phyloP scores from a whole-genome alignment of 116 monocot genomes.

The Cymodocea nodosa region DNA sequence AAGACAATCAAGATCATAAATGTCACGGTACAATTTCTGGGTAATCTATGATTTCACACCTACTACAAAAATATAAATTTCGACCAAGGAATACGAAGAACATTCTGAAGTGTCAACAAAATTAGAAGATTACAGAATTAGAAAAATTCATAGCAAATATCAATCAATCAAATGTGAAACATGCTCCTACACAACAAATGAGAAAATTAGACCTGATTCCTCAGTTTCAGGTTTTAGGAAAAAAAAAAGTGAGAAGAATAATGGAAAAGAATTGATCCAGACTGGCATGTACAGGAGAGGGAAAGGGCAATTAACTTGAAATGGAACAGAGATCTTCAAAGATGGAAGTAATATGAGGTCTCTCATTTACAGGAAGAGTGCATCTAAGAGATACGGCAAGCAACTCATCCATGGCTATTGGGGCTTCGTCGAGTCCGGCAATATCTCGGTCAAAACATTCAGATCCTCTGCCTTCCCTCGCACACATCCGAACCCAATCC shows the following conservation, averaged over 20 bases:
- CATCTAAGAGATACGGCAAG: constrained; percentile 71
- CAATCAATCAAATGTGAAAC: constrained; percentile 6
- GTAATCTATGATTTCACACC: too few relatives aligned
- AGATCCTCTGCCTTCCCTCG: constrained; percentile 55
- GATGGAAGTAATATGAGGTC: constrained; percentile 68
- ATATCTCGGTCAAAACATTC: constrained; percentile 85
- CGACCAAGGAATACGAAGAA: neutral
- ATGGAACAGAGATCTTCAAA: constrained; percentile 68
- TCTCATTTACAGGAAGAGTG: constrained; percentile 78
- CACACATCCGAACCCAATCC: constrained; percentile 84
- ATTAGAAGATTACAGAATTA: neutral
- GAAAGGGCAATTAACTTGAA: constrained; percentile 38
- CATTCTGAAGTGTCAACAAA: neutral
- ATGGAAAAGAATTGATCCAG: constrained; percentile 1
- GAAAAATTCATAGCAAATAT: neutral
- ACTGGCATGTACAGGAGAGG: neutral
- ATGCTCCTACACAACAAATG: neutral
- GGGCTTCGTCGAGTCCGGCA: constrained; percentile 59
- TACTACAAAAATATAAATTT: neutral
- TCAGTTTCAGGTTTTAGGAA: neutral
- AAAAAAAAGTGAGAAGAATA: neutral
- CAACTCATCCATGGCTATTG: constrained; percentile 57
- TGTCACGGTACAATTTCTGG: too few relatives aligned
- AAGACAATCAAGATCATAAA: too few relatives aligned
- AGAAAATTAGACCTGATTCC: neutral